Percentiles rank a stretch among this genome's conserved stretches.
phyloP scores from a whole-genome alignment of 495 filamentous ascomycete genomes.

The Penicillium cataractarum region DNA sequence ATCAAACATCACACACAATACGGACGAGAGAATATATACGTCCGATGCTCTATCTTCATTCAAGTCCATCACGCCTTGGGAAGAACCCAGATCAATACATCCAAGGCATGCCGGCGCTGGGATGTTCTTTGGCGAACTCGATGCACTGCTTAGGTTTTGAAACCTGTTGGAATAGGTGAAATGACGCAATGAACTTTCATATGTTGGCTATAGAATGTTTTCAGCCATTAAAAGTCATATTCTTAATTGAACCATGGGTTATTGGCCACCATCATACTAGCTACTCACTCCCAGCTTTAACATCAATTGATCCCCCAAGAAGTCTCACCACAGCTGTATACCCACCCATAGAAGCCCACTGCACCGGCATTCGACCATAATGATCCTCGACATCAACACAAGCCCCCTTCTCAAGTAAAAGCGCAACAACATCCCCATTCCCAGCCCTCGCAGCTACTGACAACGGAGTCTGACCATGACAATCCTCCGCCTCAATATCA shows the following conservation, averaged over 20 bases:
- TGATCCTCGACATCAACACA: background rate
- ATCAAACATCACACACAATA: background rate
- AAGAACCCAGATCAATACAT: background rate
- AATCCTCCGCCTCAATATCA: background rate
- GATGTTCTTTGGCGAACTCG: conserved; percentile 7
- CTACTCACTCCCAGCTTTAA: background rate
- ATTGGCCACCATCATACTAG: background rate
- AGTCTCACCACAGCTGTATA: background rate
- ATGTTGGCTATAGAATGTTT: background rate
- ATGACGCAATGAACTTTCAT: background rate
- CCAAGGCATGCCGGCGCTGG: background rate
- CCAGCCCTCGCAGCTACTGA: background rate
- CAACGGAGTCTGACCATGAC: background rate
- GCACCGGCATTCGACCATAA: background rate
- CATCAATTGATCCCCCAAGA: background rate
- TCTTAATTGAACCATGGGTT: background rate
- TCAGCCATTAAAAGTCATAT: background rate
- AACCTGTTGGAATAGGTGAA: background rate
- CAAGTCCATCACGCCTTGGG: background rate
- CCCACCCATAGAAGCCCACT: background rate
- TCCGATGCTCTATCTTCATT: background rate
- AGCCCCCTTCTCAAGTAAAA: background rate
- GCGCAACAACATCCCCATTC: background rate
- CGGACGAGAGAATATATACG: background rate
- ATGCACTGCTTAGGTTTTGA: conserved; percentile 12